Conservation (phyloP, 225 moss, liverwort and hornwort genomes). For the Antitrichia curtipendula region DNA sequence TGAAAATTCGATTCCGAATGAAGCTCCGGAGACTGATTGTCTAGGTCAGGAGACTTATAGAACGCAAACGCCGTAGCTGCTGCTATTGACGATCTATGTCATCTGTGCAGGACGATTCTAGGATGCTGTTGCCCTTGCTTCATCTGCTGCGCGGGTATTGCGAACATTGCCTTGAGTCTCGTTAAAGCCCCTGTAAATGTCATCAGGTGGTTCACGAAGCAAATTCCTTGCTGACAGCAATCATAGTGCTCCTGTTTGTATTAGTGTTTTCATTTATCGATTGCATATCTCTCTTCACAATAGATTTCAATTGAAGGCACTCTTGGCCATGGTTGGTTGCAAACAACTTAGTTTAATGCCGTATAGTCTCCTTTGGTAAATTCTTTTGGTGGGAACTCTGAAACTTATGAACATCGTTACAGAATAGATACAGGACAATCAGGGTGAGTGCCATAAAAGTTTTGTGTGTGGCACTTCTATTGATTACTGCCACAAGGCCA, state of each 20-base stretch:
- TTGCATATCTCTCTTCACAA: neutral
- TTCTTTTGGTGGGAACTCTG: neutral
- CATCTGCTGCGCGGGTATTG: conserved; percentile 31
- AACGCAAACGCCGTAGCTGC: neutral
- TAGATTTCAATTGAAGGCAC: neutral
- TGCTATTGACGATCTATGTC: neutral
- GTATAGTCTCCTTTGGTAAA: neutral
- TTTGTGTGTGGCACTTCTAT: neutral
- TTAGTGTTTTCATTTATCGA: neutral
- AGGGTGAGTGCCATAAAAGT: neutral
- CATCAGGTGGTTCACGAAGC: conserved; percentile 34
- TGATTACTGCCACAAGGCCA: neutral
- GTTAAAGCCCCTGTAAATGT: conserved; percentile 22
- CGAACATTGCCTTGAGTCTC: conserved; percentile 21
- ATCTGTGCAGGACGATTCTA: conserved; percentile 14
- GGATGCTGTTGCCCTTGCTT: conserved; percentile 30
- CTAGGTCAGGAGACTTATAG: neutral
- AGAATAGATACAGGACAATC: neutral
- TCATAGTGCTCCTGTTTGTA: neutral
- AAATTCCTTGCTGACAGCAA: conserved; percentile 21
- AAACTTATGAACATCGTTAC: neutral
- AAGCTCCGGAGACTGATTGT: neutral
- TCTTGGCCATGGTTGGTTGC: neutral
- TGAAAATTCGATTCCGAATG: neutral
- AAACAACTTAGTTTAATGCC: neutral